Evolutionary conservation across 768 basidiomycete species (phyloP).

Genomic region (Postia placenta): DNA sequence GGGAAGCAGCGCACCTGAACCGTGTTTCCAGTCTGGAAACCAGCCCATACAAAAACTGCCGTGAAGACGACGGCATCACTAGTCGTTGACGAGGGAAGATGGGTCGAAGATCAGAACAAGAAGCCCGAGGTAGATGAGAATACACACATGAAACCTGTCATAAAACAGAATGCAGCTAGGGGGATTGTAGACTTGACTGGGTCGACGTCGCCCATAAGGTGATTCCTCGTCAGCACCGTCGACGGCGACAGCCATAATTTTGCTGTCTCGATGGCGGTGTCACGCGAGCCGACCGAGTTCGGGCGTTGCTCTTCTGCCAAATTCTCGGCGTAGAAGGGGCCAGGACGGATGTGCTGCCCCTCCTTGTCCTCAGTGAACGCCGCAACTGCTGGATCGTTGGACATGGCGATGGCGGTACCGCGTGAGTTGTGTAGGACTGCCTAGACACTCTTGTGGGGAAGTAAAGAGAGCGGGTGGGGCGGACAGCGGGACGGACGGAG

Average conservation of each 20-base stretch:
- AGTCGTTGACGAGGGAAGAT: neutral
- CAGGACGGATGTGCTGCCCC: conserved; percentile 2
- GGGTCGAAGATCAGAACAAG: neutral
- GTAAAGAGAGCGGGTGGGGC: neutral
- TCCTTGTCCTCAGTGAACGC: neutral
- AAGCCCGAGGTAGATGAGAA: neutral
- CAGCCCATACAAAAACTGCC: conserved; percentile 80
- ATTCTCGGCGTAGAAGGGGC: conserved; percentile 13
- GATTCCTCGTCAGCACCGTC: conserved; percentile 15
- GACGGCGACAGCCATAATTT: conserved; percentile 19
- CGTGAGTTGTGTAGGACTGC: neutral
- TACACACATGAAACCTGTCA: conserved; percentile 74
- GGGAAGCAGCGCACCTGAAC: conserved; percentile 42
- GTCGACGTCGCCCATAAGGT: conserved; percentile 41
- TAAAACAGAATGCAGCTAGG: conserved; percentile 64
- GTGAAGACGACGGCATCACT: conserved; percentile 74
- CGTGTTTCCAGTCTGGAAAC: conserved; percentile 79
- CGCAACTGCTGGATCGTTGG: neutral
- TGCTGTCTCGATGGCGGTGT: conserved; percentile 13
- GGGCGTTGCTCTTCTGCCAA: conserved; percentile 12
- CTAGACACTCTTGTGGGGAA: neutral
- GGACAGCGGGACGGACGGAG: neutral
- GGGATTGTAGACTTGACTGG: conserved; percentile 44
- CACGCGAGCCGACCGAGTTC: conserved; percentile 5
- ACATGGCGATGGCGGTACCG: neutral